These are phyloP conservation scores for Orbilia javanica DNA, from an alignment of 2,329 filamentous ascomycete species.

Conservation along the genomic window DNA sequence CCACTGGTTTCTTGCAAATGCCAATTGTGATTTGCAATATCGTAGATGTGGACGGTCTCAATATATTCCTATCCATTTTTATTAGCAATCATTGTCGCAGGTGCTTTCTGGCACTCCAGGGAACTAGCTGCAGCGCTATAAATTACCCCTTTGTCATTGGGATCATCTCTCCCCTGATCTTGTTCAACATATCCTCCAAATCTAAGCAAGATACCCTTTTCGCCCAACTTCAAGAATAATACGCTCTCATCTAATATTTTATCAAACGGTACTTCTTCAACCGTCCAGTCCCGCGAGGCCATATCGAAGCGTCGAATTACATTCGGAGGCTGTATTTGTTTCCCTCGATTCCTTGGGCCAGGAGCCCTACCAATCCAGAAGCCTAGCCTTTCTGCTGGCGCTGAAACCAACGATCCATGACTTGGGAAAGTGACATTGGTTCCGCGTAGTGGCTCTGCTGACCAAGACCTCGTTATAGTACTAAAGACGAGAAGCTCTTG, in stretches of 20 bases:
- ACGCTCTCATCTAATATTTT: constrained; percentile 6
- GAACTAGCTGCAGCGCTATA: neutral
- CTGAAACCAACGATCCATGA: constrained; percentile 12
- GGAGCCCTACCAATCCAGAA: constrained; percentile 23
- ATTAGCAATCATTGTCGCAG: neutral
- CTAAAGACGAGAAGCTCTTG: constrained; percentile 16
- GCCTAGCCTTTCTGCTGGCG: neutral
- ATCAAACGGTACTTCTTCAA: constrained; percentile 6
- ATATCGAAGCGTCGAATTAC: constrained; percentile 12
- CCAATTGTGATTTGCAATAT: constrained; percentile 24
- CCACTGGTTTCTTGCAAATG: constrained; percentile 11
- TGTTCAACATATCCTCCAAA: constrained; percentile 29
- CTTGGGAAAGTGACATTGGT: neutral
- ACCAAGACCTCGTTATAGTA: constrained; percentile 9
- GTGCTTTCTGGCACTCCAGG: neutral
- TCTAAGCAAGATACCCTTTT: constrained; percentile 18
- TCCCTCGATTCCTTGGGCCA: too few relatives aligned
- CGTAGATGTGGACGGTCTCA: constrained; percentile 18
- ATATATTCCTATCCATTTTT: neutral
- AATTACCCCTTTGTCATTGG: neutral
- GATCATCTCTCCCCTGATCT: neutral
- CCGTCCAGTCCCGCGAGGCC: neutral
- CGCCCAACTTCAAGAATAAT: neutral
- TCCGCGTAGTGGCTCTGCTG: neutral
- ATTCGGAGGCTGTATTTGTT: neutral